Conservation (phyloP, 2,329 filamentous ascomycete genomes). For the Aspergillus ibericus region DNA sequence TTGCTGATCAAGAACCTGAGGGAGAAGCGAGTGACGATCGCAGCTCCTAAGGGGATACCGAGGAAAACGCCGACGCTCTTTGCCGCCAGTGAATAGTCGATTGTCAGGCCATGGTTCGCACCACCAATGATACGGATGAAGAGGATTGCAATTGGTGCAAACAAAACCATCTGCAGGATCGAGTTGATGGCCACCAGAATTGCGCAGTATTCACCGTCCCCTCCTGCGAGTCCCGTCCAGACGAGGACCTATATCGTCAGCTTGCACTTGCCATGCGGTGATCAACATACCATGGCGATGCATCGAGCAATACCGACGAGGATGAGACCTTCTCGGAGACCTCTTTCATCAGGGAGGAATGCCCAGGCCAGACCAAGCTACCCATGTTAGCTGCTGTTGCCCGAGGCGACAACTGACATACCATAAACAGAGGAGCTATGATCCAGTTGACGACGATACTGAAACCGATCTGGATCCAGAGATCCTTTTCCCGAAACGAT, state of each 20-base stretch:
- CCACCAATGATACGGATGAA: conserved; percentile 70
- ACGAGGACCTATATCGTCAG: conserved; percentile 57
- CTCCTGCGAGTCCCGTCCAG: conserved; percentile 75
- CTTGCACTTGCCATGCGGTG: not conserved
- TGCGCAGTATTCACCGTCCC: conserved; percentile 79
- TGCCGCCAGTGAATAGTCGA: conserved; percentile 68
- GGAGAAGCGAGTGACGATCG: conserved; percentile 69
- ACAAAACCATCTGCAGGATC: conserved; percentile 71
- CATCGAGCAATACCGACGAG: conserved; percentile 82
- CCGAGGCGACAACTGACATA: conserved; percentile 34
- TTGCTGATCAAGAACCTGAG: conserved; percentile 58
- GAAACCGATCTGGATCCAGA: conserved; percentile 77
- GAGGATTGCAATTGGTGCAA: conserved; percentile 66
- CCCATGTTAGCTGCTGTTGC: not conserved
- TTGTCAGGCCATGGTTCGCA: conserved; percentile 41
- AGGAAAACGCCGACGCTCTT: conserved; percentile 82
- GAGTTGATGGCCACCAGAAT: conserved; percentile 76
- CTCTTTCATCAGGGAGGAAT: conserved; percentile 53
- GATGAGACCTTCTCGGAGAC: conserved; percentile 65
- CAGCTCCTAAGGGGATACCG: conserved; percentile 77
- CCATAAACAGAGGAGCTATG: conserved; percentile 78
- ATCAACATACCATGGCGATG: conserved; percentile 72
- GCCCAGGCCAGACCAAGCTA: conserved; percentile 55
- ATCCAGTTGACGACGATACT: conserved; percentile 81
- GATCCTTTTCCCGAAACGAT: conserved; percentile 58